Conservation (phyloP, 2,329 filamentous ascomycete genomes). For the Coniochaeta sp. region DNA sequence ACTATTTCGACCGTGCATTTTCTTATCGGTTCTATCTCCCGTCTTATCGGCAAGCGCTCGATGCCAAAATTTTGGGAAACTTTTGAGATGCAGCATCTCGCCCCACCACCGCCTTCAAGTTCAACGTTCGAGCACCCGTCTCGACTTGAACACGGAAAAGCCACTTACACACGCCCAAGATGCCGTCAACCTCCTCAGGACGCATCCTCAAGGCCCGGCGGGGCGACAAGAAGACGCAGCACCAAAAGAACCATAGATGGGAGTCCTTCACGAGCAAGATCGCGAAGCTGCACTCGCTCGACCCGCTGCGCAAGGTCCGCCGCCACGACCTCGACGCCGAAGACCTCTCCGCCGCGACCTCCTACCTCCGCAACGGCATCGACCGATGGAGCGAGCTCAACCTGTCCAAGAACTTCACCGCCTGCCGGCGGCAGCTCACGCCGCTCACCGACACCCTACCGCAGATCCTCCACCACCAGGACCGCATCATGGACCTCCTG, state of each 20-base stretch:
- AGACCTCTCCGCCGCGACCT: slow-evolving; percentile 69
- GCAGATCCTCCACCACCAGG: slow-evolving; percentile 85
- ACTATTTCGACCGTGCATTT: too few species aligned
- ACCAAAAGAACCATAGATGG: slow-evolving; percentile 81
- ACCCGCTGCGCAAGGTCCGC: slow-evolving; percentile 84
- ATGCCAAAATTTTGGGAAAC: too few species aligned
- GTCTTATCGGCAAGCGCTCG: too few species aligned
- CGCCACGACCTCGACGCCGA: slow-evolving; percentile 76
- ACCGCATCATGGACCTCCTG: slow-evolving; percentile 73
- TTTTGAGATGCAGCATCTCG: too few species aligned
- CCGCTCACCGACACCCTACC: slow-evolving; percentile 83
- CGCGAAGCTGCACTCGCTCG: slow-evolving; percentile 79
- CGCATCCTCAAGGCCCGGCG: slow-evolving; percentile 64
- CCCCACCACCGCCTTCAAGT: too few species aligned
- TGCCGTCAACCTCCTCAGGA: slow-evolving; percentile 57
- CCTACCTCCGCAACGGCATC: slow-evolving; percentile 76
- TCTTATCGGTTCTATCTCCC: too few species aligned
- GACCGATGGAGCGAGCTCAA: slow-evolving; percentile 91
- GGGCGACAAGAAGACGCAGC: slow-evolving; percentile 62
- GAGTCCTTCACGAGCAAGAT: slow-evolving; percentile 88
- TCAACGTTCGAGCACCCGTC: background rate
- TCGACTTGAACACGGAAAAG: background rate
- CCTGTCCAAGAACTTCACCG: slow-evolving; percentile 71
- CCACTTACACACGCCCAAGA: slow-evolving; percentile 28
- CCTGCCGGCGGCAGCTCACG: slow-evolving; percentile 67